These are phyloP conservation scores for Prunus kanzakura DNA, from an alignment of 306 rosid genomes.

Conservation along the genomic window DNA sequence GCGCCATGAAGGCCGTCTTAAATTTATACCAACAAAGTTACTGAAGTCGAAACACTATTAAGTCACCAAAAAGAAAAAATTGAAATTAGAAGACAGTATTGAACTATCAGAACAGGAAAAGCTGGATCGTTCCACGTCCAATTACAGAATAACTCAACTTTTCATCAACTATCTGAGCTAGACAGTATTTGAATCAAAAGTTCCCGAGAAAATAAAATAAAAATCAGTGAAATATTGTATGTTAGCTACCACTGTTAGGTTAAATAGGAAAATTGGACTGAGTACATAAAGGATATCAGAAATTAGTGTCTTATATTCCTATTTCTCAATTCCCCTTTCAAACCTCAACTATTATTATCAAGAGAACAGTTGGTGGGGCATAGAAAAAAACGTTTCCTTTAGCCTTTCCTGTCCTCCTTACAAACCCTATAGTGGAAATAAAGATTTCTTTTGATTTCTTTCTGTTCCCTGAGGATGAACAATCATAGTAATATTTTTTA, in stretches of 20 bases:
- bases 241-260: neutral
- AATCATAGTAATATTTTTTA: neutral
- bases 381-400: neutral
- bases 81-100: neutral
- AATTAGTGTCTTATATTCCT: neutral
- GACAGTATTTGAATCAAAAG: neutral
- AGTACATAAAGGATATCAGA: neutral
- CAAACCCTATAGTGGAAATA: neutral
- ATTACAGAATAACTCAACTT: neutral
- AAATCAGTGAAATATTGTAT: neutral
- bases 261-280: neutral
- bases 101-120: neutral
- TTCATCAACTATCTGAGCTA: neutral
- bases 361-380: neutral
- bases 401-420: neutral
- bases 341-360: neutral
- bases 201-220: neutral
- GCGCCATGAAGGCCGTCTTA: slow-evolving; percentile 90
- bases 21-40: slow-evolving; percentile 65
- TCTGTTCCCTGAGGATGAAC: neutral
- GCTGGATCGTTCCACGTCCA: neutral
- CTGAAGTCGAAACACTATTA: slow-evolving; percentile 82
- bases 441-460: neutral
- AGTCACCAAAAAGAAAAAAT: slow-evolving; percentile 4
- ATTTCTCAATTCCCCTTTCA: neutral